phyloP scores from a whole-genome alignment of 108 stramenopile species.

The Skeletonema costatum region DNA sequence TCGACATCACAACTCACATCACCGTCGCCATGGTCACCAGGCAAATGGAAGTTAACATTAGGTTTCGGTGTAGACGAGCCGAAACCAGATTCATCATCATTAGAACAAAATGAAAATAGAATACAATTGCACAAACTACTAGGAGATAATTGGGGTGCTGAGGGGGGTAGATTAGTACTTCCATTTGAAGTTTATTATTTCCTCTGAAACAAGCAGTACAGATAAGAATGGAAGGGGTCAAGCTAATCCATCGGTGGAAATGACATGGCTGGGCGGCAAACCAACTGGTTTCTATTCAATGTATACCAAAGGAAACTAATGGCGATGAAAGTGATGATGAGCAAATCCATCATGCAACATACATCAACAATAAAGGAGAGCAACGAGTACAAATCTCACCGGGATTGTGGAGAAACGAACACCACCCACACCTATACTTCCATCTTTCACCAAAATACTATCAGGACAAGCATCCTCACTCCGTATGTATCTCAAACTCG shows the following conservation, averaged over 20 bases:
- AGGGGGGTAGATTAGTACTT: conserved; percentile 52
- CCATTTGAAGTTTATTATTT: conserved; percentile 51
- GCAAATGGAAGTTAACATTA: conserved; percentile 54
- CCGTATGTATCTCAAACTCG: conserved; percentile 52
- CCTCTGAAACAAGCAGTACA: conserved; percentile 19
- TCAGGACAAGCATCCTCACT: conserved; percentile 53
- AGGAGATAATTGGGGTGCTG: conserved; percentile 51
- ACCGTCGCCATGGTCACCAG: conserved; percentile 65
- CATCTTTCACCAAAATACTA: conserved; percentile 37
- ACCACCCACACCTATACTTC: conserved; percentile 38
- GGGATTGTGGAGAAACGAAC: conserved; percentile 66
- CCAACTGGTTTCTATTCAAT: conserved; percentile 22
- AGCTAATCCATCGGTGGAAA: conserved; percentile 18
- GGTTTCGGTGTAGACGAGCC: conserved; percentile 52
- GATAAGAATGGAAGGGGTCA: conserved; percentile 8
- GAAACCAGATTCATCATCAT: conserved; percentile 4
- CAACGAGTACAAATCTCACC: conserved; percentile 52
- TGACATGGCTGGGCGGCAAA: conserved; percentile 36
- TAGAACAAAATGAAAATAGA: conserved; percentile 21
- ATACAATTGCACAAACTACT: conserved; percentile 13
- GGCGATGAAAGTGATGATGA: neutral
- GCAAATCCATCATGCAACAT: conserved; percentile 29
- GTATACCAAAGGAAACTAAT: conserved; percentile 2
- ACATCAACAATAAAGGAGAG: conserved; percentile 60
- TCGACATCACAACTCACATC: conserved; percentile 2